These are phyloP conservation scores for Coemansia erecta DNA, from an alignment of 192 early-diverging fungal species.

Conservation along the genomic window DNA sequence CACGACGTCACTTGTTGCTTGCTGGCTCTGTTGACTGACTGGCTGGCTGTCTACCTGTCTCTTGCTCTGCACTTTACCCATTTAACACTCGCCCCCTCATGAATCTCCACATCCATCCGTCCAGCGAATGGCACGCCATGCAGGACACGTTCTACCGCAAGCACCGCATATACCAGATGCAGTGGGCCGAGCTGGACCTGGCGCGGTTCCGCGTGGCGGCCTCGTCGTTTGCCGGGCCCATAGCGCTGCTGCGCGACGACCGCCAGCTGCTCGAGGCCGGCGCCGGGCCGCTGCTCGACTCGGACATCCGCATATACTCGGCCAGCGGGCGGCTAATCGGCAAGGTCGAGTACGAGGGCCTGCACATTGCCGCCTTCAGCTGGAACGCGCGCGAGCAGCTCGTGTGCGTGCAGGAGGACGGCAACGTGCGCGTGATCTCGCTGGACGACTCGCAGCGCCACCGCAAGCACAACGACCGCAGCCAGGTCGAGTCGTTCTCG, in stretches of 20 bases:
- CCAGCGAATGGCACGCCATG: conserved; percentile 45
- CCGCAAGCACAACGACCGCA: not conserved
- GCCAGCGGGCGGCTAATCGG: conserved; percentile 82
- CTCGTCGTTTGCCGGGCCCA: conserved; percentile 90
- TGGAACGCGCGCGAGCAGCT: conserved; percentile 90
- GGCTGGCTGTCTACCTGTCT: not conserved
- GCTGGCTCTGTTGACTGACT: too few relatives aligned
- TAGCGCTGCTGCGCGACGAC: conserved; percentile 93
- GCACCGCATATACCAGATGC: conserved; percentile 82
- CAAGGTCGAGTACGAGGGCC: conserved; percentile 90
- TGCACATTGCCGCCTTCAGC: conserved; percentile 84
- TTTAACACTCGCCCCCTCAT: not conserved
- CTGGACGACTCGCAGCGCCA: conserved; percentile 71
- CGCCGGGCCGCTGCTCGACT: conserved; percentile 68
- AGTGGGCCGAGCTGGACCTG: conserved; percentile 87
- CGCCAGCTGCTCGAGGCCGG: conserved; percentile 74
- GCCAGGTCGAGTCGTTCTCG: conserved; percentile 21
- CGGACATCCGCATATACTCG: conserved; percentile 81
- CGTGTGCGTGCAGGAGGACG: conserved; percentile 84
- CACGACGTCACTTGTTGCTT: not conserved
- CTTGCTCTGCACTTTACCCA: not conserved
- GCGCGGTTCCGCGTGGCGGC: conserved; percentile 78
- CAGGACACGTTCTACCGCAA: conserved; percentile 57
- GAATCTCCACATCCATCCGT: conserved; percentile 20
- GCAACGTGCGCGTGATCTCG: conserved; percentile 75